Conservation (phyloP, 2,329 filamentous ascomycete genomes). For the Aschersonia sp. region DNA sequence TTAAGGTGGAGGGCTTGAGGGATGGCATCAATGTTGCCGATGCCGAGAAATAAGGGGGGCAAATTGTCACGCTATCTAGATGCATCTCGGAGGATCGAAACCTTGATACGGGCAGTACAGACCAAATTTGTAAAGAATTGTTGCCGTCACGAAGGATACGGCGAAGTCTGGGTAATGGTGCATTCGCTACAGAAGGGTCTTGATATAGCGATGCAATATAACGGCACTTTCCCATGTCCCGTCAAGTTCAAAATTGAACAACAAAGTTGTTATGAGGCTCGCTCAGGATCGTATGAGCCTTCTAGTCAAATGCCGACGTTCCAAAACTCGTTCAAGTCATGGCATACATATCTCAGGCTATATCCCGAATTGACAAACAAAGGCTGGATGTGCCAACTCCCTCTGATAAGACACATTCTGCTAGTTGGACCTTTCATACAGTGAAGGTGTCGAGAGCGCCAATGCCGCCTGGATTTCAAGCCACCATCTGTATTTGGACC, state of each 20-base stretch:
- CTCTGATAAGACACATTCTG: too few species aligned
- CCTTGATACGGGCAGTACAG: too few species aligned
- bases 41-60: slow-evolving; percentile 24
- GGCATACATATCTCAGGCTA: too few species aligned
- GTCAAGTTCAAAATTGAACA: too few species aligned
- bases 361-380: too few species aligned
- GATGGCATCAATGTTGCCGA: slow-evolving; percentile 63
- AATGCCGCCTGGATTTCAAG: too few species aligned
- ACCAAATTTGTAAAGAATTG: neutral
- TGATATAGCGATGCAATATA: neutral
- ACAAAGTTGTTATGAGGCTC: neutral
- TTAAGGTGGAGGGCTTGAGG: slow-evolving; percentile 76
- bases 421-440: too few species aligned
- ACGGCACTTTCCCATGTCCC: neutral
- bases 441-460: too few species aligned
- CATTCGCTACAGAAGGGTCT: neutral
- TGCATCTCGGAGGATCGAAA: too few species aligned
- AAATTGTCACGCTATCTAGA: neutral
- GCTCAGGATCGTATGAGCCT: too few species aligned
- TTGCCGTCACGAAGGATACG: neutral
- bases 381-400: too few species aligned
- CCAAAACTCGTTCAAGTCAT: neutral
- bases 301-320: neutral
- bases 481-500: neutral
- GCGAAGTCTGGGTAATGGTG: neutral